phyloP scores from a whole-genome alignment of 139 green algal genomes.

The Coelastrella sp. region DNA sequence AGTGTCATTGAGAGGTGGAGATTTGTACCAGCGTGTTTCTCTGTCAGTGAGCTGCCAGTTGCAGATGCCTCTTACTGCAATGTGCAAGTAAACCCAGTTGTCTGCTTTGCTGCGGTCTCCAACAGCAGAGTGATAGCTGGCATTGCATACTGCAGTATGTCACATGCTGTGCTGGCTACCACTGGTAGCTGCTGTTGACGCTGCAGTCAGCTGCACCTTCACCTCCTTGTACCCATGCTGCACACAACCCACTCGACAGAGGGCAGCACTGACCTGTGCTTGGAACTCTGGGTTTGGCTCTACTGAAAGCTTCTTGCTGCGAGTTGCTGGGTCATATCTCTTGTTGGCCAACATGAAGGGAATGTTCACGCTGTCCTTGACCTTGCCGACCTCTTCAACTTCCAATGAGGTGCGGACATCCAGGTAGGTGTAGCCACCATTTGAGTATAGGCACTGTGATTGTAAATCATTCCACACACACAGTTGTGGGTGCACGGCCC shows the following conservation, averaged over 20 bases:
- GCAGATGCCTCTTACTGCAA: too few species aligned
- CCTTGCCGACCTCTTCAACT: slow-evolving; percentile 78
- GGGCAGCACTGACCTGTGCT: slow-evolving; percentile 36
- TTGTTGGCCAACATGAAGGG: slow-evolving; percentile 57
- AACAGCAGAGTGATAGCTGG: too few species aligned
- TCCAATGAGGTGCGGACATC: slow-evolving; percentile 83
- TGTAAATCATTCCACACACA: neutral
- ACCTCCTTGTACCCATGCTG: neutral
- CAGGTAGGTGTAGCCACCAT: slow-evolving; percentile 79
- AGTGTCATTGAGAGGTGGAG: too few species aligned
- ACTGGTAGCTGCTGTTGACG: neutral
- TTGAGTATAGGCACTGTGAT: slow-evolving; percentile 60
- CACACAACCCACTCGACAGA: too few species aligned
- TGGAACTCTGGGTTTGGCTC: slow-evolving; percentile 66
- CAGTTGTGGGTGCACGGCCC: neutral
- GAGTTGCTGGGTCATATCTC: slow-evolving; percentile 62
- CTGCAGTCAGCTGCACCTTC: neutral
- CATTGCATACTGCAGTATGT: too few species aligned
- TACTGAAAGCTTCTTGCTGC: slow-evolving; percentile 65
- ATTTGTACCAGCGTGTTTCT: too few species aligned
- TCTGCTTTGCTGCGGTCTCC: too few species aligned
- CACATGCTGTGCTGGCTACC: neutral
- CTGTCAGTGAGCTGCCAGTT: too few species aligned
- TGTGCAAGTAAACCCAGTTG: too few species aligned
- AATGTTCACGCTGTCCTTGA: slow-evolving; percentile 76